Evolutionary conservation across 2,329 filamentous ascomycete species (phyloP), one percentile per base, ranked within the genome.

Genomic region (Sarocladiaceae sp.): DNA sequence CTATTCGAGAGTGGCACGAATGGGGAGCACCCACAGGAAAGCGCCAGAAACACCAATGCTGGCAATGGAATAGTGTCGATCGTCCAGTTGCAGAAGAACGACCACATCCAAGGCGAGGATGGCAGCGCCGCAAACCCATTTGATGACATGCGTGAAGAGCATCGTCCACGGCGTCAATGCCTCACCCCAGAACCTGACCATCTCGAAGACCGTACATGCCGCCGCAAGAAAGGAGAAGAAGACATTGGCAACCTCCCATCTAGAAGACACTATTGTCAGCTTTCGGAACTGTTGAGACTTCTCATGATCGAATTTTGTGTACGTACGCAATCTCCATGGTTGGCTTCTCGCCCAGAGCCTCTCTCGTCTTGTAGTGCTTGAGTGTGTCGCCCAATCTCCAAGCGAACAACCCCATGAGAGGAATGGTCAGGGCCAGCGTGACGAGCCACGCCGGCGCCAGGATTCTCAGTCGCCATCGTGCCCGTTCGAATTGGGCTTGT

Each of bases 231-330:
- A 56, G 13, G 73, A 70, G 43, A 79, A 63, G 43, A 48, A 66
- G 40, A 80, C 65, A 50, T 77, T 79, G 42, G 66, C 68, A 18
- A 57, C 61, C 56, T 78, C 72, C 75, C 76, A 80, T 23, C 75
- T 78, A 48, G n/a, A 6, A 18, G 32, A 46, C 12, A 23, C 7
- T n/a, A 7, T 20, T 2, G 10, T 47, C 26, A 51, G 45, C 33
- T 9, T 23, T 3, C 10, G 7, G 26, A 7, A n/a, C 11, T 16
- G 15, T 12, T 33, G 26, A 9, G 26, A 9, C 9, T 29, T 29
- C n/a, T 9, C 9, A 29, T n/a, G 26, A 29, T n/a, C 9, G 9
- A n/a, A 29, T 29, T 7, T 5, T 4, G 12, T 24, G n/a, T 5
- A 67, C 72, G 61, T 66, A 78, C 74, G 71, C 70, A 50, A 76